Evolutionary conservation across 2,329 filamentous ascomycete species (phyloP).

Genomic region (Apiospora malaysiana): DNA sequence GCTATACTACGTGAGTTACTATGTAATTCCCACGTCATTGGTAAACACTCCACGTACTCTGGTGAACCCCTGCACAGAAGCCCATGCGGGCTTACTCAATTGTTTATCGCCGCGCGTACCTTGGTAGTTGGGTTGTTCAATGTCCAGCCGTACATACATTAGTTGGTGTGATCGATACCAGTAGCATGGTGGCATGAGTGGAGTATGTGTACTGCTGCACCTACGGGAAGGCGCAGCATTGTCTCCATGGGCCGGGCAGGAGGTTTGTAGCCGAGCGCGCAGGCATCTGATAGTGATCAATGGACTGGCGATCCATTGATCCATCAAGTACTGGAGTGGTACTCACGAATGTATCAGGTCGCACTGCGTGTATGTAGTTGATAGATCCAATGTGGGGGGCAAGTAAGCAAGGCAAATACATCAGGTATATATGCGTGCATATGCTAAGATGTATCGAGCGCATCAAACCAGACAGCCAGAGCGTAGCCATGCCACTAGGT

Average conservation of each 20-base stretch:
- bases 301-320: not conserved
- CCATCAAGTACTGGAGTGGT: not conserved
- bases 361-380: not conserved
- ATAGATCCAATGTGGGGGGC: constrained; percentile 14
- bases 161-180: not conserved
- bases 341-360: not conserved
- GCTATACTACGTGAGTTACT: not conserved
- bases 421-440: not conserved
- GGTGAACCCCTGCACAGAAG: not conserved
- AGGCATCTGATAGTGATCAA: not conserved
- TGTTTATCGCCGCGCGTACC: not conserved
- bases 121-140: not conserved
- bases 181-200: not conserved
- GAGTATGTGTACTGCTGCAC: not conserved
- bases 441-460: not conserved
- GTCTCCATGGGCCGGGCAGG: not conserved
- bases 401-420: not conserved
- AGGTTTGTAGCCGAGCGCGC: not conserved
- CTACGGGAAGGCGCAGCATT: constrained; percentile 6
- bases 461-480: not conserved
- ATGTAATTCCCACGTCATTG: constrained; percentile 13
- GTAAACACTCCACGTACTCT: not conserved
- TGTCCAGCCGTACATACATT: not conserved
- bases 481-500: not conserved
- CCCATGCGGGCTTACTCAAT: not conserved